Percentiles rank a stretch among this genome's conserved stretches.
These are phyloP conservation scores for Wickerhamiella parazyma DNA, from an alignment of 805 yeast genomes.

Conservation along the genomic window DNA sequence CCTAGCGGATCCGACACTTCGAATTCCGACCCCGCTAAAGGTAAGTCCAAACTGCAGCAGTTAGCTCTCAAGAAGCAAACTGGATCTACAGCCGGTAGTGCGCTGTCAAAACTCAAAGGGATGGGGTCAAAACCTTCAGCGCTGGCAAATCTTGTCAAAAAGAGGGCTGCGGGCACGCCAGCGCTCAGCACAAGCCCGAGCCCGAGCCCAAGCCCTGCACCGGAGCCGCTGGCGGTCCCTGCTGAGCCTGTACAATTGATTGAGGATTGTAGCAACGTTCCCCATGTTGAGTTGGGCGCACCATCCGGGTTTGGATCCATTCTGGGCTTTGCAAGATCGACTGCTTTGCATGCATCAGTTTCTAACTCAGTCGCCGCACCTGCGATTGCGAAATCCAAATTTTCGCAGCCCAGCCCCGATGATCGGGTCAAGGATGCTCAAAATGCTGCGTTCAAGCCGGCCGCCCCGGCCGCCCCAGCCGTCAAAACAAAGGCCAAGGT, in stretches of 20 bases:
- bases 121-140: constrained; percentile 1
- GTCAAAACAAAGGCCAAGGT: constrained; percentile 8
- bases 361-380: constrained; percentile 15
- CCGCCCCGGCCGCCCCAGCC: neutral
- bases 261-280: neutral
- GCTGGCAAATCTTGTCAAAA: constrained; percentile 8
- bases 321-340: constrained; percentile 1
- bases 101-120: constrained; percentile 1
- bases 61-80: constrained; percentile 7
- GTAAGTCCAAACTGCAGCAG: constrained; percentile 16
- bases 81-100: constrained; percentile 2
- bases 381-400: constrained; percentile 31
- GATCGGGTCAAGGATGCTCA: constrained; percentile 54
- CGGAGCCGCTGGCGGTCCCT: neutral
- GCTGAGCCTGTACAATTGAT: neutral
- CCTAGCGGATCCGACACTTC: neutral
- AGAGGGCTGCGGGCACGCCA: neutral
- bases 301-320: constrained; percentile 11
- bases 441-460: constrained; percentile 19
- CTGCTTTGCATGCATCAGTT: neutral
- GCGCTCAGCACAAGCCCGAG: neutral
- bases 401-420: constrained; percentile 69
- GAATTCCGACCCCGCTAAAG: constrained; percentile 10
- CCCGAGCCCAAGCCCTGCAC: neutral
- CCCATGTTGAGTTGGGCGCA: neutral